Percentiles rank a stretch among this genome's conserved stretches.
phyloP scores from a whole-genome alignment of 148 eudicot genomes.

The Rhododendron simsii region DNA sequence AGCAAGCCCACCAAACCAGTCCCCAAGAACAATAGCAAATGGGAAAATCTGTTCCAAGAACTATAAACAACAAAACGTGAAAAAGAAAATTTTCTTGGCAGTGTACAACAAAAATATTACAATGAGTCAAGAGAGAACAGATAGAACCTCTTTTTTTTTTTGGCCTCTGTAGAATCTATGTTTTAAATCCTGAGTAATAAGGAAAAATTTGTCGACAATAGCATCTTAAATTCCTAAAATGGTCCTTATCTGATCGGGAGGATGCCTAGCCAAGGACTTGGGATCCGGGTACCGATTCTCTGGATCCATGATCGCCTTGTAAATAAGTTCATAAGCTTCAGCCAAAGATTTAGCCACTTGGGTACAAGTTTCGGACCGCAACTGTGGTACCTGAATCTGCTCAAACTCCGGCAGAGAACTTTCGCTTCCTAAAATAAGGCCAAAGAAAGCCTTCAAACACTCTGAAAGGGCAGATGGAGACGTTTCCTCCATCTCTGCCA shows the following conservation, averaged over 20 bases:
- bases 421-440: conserved; percentile 78
- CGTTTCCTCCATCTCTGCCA: conserved; percentile 80
- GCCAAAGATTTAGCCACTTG: conserved; percentile 68
- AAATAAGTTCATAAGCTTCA: conserved; percentile 73
- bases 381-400: conserved; percentile 84
- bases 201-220: neutral
- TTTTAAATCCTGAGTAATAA: neutral
- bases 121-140: neutral
- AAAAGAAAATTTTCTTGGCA: neutral
- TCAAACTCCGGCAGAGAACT: conserved; percentile 87
- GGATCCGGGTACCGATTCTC: conserved; percentile 77
- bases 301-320: conserved; percentile 73
- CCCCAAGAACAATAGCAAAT: neutral
- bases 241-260: conserved; percentile 92
- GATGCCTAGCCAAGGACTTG: conserved; percentile 90
- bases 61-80: neutral
- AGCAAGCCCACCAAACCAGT: neutral
- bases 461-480: conserved; percentile 69
- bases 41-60: neutral
- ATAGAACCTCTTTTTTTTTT: neutral
- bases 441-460: conserved; percentile 78
- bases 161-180: neutral
- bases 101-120: neutral
- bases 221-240: conserved; percentile 81
- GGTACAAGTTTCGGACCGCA: conserved; percentile 73